Evolutionary conservation across 2,329 filamentous ascomycete genomes (phyloP).

Genomic region (Aciculosporium take): DNA sequence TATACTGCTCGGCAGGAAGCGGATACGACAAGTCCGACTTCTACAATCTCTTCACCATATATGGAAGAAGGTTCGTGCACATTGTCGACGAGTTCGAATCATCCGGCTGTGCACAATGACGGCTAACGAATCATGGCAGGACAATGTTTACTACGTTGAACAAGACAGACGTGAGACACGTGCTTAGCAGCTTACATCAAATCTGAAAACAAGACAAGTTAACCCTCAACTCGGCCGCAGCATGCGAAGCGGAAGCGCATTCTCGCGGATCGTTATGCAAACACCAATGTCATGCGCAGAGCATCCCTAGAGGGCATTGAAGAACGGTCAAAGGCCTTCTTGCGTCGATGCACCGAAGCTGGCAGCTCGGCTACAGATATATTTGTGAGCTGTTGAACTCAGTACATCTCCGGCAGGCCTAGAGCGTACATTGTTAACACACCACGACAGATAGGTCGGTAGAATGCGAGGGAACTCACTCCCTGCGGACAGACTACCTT

Average conservation of each 20-base stretch:
- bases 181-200: too few species aligned
- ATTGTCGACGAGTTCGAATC: not conserved
- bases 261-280: slow-evolving; percentile 53
- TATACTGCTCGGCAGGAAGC: slow-evolving; percentile 45
- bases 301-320: slow-evolving; percentile 42
- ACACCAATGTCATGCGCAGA: slow-evolving; percentile 48
- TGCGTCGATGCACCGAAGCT: slow-evolving; percentile 35
- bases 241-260: slow-evolving; percentile 49
- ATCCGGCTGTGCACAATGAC: not conserved
- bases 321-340: slow-evolving; percentile 40
- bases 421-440: not conserved
- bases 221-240: slow-evolving; percentile 18
- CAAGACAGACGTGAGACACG: slow-evolving; percentile 33
- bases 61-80: slow-evolving; percentile 33
- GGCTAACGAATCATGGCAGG: slow-evolving; percentile 15
- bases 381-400: slow-evolving; percentile 34
- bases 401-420: not conserved
- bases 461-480: not conserved
- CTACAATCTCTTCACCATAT: slow-evolving; percentile 46
- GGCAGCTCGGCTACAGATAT: slow-evolving; percentile 27
- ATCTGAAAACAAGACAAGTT: not conserved
- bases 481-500: not conserved
- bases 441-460: slow-evolving; percentile 4
- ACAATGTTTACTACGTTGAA: slow-evolving; percentile 47
- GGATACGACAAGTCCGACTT: slow-evolving; percentile 53